These are phyloP conservation scores for Cunninghamia lanceolata DNA, from an alignment of 75 land plant genomes.

Conservation along the genomic window DNA sequence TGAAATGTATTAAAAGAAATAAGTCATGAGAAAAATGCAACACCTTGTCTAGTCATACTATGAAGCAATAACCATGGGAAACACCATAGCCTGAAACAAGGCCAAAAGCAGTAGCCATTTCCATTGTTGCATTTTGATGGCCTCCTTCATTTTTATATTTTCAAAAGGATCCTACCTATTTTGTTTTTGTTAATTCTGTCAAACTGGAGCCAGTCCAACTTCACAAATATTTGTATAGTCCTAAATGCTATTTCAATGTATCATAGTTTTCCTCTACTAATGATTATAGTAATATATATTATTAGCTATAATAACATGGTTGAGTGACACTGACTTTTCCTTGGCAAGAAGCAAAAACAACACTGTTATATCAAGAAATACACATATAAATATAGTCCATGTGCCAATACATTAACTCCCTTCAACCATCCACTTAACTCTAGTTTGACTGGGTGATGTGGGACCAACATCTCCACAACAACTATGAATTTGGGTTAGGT, in stretches of 20 bases:
- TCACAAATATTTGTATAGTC: background rate
- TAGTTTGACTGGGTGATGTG: too few relatives aligned
- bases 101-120: background rate
- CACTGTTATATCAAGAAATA: too few relatives aligned
- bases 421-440: too few relatives aligned
- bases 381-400: too few relatives aligned
- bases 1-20: background rate
- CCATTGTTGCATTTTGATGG: background rate
- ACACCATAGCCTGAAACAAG: background rate
- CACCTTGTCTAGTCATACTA: conserved; percentile 9
- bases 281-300: too few relatives aligned
- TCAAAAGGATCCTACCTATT: too few relatives aligned
- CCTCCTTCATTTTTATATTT: background rate
- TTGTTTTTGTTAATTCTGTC: background rate
- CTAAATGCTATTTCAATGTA: background rate
- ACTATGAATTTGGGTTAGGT: too few relatives aligned
- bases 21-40: background rate
- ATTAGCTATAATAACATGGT: background rate
- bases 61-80: conserved; percentile 4
- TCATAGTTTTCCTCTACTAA: background rate
- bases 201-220: background rate
- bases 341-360: too few relatives aligned
- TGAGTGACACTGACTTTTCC: background rate
- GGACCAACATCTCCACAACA: too few relatives aligned
- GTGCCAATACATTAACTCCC: too few relatives aligned